phyloP scores from a whole-genome alignment of 225 moss, liverwort and hornwort species.

The Bryum argenteum region DNA sequence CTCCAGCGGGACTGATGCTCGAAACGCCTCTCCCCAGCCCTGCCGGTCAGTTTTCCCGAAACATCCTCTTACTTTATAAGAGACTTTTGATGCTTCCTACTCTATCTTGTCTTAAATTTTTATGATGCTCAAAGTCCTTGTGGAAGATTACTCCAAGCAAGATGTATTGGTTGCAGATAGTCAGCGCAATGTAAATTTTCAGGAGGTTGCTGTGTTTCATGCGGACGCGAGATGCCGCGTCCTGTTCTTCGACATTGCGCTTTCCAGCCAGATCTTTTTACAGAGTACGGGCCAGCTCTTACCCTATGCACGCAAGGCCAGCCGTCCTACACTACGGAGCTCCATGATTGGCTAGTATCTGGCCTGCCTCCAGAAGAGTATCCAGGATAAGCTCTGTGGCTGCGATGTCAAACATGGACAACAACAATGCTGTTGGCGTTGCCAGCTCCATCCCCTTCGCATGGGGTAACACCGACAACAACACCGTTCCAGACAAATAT shows the following conservation, averaged over 20 bases:
- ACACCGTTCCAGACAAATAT: conserved; percentile 41
- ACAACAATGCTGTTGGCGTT: conserved; percentile 5
- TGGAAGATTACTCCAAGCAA: neutral
- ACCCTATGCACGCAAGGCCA: conserved; percentile 21
- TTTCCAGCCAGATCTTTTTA: conserved; percentile 20
- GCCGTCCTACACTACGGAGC: conserved; percentile 26
- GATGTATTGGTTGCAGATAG: conserved; percentile 51
- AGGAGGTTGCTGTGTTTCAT: conserved; percentile 45
- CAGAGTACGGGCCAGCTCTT: conserved; percentile 28
- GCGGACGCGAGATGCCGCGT: conserved; percentile 69
- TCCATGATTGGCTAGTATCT: conserved; percentile 21
- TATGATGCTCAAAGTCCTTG: neutral
- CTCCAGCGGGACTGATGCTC: conserved; percentile 60
- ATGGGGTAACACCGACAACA: conserved; percentile 19
- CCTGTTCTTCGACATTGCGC: conserved; percentile 51
- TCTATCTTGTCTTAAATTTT: too few relatives aligned
- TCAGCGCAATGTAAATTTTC: conserved; percentile 28
- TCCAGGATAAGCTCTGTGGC: conserved; percentile 26
- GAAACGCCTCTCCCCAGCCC: conserved; percentile 35
- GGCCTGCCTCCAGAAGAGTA: conserved; percentile 22
- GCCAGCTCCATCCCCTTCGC: conserved; percentile 30
- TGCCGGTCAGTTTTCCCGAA: conserved; percentile 19
- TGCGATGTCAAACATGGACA: conserved; percentile 21
- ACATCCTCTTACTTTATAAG: neutral
- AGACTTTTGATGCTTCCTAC: neutral